Conservation (phyloP, 768 basidiomycete species). For the Termitomyces sp. region DNA sequence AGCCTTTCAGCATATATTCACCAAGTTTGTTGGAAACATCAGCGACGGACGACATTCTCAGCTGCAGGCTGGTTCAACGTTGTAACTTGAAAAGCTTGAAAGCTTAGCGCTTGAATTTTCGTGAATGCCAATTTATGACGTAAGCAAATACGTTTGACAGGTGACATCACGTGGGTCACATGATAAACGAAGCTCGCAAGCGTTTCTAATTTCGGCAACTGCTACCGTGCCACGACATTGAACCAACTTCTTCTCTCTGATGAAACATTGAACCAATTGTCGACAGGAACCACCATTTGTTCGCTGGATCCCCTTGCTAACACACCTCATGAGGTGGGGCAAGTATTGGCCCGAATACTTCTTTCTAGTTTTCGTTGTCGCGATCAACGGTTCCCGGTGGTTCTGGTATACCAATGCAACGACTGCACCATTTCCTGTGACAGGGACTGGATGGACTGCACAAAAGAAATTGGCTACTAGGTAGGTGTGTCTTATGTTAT, state of each 20-base stretch:
- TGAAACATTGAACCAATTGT: slow-evolving; percentile 18
- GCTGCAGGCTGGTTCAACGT: no score
- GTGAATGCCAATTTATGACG: background rate
- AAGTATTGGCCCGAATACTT: slow-evolving; percentile 51
- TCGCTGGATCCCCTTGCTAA: background rate
- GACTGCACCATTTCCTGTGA: slow-evolving; percentile 28
- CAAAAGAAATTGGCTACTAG: slow-evolving; percentile 55
- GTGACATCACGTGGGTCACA: slow-evolving; percentile 1
- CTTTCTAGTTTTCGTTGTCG: slow-evolving; percentile 33
- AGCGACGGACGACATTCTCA: slow-evolving; percentile 45
- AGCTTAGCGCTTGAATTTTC: no score
- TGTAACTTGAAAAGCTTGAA: no score
- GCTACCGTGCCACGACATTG: no score
- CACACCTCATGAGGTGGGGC: slow-evolving; percentile 45
- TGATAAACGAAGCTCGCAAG: background rate
- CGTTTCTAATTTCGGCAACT: slow-evolving; percentile 7
- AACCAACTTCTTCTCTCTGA: no score
- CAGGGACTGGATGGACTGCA: slow-evolving; percentile 46
- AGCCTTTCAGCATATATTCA: slow-evolving; percentile 73
- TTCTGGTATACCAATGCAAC: slow-evolving; percentile 28
- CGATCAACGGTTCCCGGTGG: slow-evolving; percentile 31
- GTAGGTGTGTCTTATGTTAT: slow-evolving; percentile 30
- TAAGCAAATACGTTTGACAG: background rate
- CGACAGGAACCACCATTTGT: background rate
- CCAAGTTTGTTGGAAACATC: slow-evolving; percentile 64